Base-by-base conservation (phyloP, 2,329 filamentous ascomycete species). In the Aspergillus calidoustus region DNA sequence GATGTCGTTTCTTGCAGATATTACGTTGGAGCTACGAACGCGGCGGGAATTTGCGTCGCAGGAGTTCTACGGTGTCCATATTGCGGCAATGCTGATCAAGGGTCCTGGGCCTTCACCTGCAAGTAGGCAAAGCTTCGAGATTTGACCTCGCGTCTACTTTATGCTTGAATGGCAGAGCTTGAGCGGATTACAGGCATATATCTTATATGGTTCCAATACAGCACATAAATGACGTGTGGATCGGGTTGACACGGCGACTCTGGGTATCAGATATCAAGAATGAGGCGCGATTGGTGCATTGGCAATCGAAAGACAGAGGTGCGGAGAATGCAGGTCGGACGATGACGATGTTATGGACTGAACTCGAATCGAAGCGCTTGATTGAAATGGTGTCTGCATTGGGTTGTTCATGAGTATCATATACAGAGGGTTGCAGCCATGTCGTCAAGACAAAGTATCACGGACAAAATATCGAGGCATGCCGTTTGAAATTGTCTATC, bases 321-420 rank as follows among this genome's bases (percentile, higher is more conserved):
- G 13, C 4, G 9, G 15, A 41, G 34, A 15, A 5, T 13, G 1
- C 34, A 41, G 34, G 11, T 15, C 34, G 34, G 11, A 41, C 34
- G 15, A 13, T 5, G 11, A 6, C 8, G 15, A 15, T 41, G 19
- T 41, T 13, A 11, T 5, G 34, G 15, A 41, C 34, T 6, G 34
- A 41, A 41, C 31, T 41, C 34, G 34, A 41, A 8, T 41, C 13
- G 34, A 41, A 41, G 34, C 34, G 34, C 34, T 57, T 54, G 43
- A 63, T 56, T 68, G 68, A 72, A 71, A 74, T 71, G 69, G 68
- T 41, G 34, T 72, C 70, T 75, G 71, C 66, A 72, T 76, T 74
- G 70, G 70, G 68, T 69, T 41, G 68, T 73, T 69, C 69, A 71
- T 72, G 70, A 74, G 68, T 70, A 69, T 75, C 71, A 74, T 67